Conservation (phyloP, 257 asterid species). For the Apocynum venetum region DNA sequence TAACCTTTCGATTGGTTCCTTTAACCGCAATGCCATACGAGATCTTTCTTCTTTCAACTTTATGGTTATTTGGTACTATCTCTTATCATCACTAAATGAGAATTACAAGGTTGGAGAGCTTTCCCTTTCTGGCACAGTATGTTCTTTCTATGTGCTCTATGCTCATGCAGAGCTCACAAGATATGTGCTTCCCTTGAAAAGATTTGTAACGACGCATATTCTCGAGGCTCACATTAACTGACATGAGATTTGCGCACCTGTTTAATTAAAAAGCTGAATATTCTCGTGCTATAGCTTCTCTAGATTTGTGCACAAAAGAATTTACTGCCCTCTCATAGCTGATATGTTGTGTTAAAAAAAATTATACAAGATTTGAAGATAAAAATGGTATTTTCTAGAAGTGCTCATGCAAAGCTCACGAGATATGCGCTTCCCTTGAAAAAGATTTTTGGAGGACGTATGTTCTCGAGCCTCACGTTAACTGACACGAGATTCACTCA, state of each 20-base stretch:
- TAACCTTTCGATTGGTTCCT: neutral
- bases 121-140: neutral
- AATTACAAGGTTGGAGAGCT: neutral
- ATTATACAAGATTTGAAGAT: neutral
- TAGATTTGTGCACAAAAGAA: neutral
- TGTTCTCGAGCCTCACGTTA: neutral
- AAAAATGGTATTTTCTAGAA: neutral
- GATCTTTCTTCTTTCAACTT: neutral
- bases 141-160: neutral
- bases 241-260: neutral
- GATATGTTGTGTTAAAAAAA: neutral
- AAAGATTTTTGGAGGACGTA: neutral
- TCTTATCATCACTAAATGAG: neutral
- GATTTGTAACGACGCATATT: neutral
- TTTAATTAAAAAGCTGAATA: neutral
- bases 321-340: neutral
- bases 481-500: neutral
- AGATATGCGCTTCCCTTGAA: neutral
- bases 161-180: neutral
- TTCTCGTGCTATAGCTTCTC: neutral
- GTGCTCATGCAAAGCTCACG: neutral
- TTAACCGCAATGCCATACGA: constrained; percentile 1
- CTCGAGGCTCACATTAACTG: neutral
- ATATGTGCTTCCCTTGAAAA: neutral
- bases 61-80: neutral